phyloP scores from a whole-genome alignment of 2,329 filamentous ascomycete genomes.

The Penicillium olsonii region DNA sequence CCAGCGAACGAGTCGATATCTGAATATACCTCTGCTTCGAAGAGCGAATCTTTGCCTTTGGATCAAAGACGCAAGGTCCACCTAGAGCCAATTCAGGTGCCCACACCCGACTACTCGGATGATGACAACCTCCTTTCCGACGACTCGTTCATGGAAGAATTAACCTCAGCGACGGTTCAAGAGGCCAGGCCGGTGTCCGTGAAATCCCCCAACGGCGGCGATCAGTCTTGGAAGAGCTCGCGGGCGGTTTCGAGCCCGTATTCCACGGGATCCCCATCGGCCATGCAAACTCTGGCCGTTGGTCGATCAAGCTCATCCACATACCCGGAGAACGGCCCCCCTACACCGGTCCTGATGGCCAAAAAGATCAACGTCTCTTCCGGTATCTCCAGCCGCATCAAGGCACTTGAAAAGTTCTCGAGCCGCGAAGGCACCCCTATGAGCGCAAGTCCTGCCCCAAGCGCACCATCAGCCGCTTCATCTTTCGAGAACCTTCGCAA shows the following conservation, averaged over 20 bases:
- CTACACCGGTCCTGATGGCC: conserved; percentile 53
- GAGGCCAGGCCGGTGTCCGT: conserved; percentile 80
- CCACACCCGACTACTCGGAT: conserved; percentile 42
- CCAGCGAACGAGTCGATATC: conserved; percentile 24
- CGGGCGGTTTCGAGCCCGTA: conserved; percentile 45
- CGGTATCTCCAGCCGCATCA: conserved; percentile 91
- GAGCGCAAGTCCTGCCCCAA: conserved; percentile 33
- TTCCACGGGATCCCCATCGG: conserved; percentile 25
- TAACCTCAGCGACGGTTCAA: conserved; percentile 77
- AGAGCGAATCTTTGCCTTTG: conserved; percentile 23
- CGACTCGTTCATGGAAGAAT: conserved; percentile 80
- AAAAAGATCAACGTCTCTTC: conserved; percentile 84
- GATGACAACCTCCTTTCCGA: conserved; percentile 55
- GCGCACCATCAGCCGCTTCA: conserved; percentile 61
- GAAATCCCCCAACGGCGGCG: conserved; percentile 65
- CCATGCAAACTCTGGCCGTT: conserved; percentile 34
- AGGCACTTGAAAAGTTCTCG: conserved; percentile 79
- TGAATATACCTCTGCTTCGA: conserved; percentile 23
- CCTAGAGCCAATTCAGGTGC: conserved; percentile 56
- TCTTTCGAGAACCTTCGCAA: conserved; percentile 55
- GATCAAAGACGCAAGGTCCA: conserved; percentile 38
- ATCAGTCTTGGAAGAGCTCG: conserved; percentile 39
- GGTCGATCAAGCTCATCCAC: conserved; percentile 44
- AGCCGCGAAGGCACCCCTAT: conserved; percentile 46
- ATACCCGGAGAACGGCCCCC: conserved; percentile 33